These are phyloP conservation scores for Podospora pseudoanserina DNA, from an alignment of 495 filamentous ascomycete species.

Conservation along the genomic window DNA sequence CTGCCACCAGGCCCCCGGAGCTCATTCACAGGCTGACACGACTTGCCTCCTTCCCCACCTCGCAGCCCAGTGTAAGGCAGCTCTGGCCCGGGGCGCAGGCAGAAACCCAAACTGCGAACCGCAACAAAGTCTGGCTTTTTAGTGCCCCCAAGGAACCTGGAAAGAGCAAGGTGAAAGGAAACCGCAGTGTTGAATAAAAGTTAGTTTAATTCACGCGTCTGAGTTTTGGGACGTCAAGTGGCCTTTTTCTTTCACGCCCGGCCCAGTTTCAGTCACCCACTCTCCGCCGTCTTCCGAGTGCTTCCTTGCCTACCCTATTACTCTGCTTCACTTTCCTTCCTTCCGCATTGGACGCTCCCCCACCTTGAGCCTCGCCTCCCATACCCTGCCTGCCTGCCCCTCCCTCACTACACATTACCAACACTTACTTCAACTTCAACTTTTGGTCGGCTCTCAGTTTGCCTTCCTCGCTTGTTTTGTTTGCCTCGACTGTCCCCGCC, in stretches of 20 bases:
- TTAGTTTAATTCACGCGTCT: slow-evolving; percentile 12
- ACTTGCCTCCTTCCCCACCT: slow-evolving; percentile 19
- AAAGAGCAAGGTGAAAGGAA: neutral
- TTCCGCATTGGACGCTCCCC: slow-evolving; percentile 6
- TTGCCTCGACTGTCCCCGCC: neutral
- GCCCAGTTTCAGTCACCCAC: neutral
- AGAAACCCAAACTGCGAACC: slow-evolving; percentile 17
- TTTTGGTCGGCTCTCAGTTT: neutral
- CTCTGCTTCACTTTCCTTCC: slow-evolving; percentile 13
- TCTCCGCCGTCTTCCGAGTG: slow-evolving; percentile 2
- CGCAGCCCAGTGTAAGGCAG: slow-evolving; percentile 22
- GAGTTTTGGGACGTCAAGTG: neutral
- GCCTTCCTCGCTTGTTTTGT: neutral
- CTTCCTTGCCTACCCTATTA: slow-evolving; percentile 5
- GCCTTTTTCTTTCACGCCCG: neutral
- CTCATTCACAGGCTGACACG: slow-evolving; percentile 27
- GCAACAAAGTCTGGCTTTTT: slow-evolving; percentile 2
- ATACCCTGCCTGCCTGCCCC: neutral
- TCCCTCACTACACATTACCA: neutral
- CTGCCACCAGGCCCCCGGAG: slow-evolving; percentile 16
- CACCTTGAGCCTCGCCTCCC: neutral
- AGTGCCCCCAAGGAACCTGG: neutral
- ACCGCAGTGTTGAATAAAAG: slow-evolving; percentile 4
- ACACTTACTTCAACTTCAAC: slow-evolving; percentile 4
- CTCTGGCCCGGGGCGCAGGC: slow-evolving; percentile 15